Base-by-base conservation (phyloP, 2,329 filamentous ascomycete genomes). In the Pseudocercospora eumusae region DNA sequence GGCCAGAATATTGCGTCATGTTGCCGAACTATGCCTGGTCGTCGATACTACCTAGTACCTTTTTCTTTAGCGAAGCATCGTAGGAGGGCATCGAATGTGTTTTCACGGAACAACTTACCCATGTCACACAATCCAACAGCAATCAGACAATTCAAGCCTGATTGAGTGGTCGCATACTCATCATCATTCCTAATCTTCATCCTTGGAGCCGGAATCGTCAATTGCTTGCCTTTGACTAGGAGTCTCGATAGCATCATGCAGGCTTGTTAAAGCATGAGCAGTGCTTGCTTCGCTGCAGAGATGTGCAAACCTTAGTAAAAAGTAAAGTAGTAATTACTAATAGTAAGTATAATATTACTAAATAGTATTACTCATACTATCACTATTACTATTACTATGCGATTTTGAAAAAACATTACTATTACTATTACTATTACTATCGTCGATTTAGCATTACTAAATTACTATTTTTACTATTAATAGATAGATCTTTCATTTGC, bases 41-140 rank as follows among this genome's bases (percentile, higher is more conserved):
- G 36, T 40, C 36, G 15, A 40, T 40, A 18, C 15, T 18, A 40
- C 3, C 2, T 40, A 40, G 15, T 40, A 5, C 15, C n/a, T 18
- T 40, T 15, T n/a, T 6, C 6, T n/a, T 40, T 18, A 11, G 15
- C 18, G 15, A 18, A n/a, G 36, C 8, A 18, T 18, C 33, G 15
- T n/a, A 36, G 7, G 15, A 18, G 36, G 15, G 36, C 36, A 40
- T 40, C 6, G 1, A 3, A 18, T 5, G 15, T 40, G n/a, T 3
- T 4, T 15, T 15, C 31, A 15, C 11, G 11, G 31, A 40, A 40
- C 15, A 18, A 40, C 36, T 40, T 40, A 40, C 36, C 36, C 31
- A 63, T 59, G 33, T 63, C 60, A 50, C 63, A 66, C 18, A 63
- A 20, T 3, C 64, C 64, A n/a, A 66, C 23, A 11, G 63, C 60